These are phyloP conservation scores for Penicillium sp. DNA, from an alignment of 2,329 filamentous ascomycete genomes.

Conservation along the genomic window DNA sequence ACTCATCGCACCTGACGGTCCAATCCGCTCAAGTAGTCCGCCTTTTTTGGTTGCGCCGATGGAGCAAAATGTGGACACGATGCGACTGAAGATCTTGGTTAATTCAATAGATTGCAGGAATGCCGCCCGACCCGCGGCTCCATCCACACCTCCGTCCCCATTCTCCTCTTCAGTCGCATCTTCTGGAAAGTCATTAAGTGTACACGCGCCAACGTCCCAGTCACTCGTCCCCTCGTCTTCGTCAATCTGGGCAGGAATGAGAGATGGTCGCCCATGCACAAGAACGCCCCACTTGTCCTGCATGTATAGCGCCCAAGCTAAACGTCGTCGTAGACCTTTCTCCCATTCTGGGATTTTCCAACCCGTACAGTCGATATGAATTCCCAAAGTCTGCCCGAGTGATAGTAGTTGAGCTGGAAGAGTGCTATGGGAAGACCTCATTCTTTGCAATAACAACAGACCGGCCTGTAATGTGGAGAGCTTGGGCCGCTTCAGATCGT, in stretches of 20 bases:
- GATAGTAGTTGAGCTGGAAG: background rate
- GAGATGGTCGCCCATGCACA: slow-evolving; percentile 59
- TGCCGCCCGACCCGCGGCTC: background rate
- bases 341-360: slow-evolving; percentile 67
- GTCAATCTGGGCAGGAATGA: slow-evolving; percentile 31
- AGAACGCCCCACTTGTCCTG: slow-evolving; percentile 56
- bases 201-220: background rate
- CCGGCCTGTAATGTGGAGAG: background rate
- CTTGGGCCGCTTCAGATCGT: background rate
- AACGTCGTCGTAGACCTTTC: slow-evolving; percentile 58
- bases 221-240: background rate
- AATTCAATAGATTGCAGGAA: background rate
- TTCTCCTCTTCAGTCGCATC: background rate
- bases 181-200: background rate
- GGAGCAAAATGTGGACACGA: background rate
- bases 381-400: background rate
- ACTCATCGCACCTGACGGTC: slow-evolving; percentile 7
- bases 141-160: background rate
- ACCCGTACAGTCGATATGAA: slow-evolving; percentile 57
- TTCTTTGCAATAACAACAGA: background rate
- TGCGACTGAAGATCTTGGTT: background rate
- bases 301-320: slow-evolving; percentile 66
- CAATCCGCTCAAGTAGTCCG: slow-evolving; percentile 1
- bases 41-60: background rate
- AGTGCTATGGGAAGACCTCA: background rate